Base-by-base conservation (phyloP, 768 basidiomycete genomes). In the Gelatoporia subvermispora region DNA sequence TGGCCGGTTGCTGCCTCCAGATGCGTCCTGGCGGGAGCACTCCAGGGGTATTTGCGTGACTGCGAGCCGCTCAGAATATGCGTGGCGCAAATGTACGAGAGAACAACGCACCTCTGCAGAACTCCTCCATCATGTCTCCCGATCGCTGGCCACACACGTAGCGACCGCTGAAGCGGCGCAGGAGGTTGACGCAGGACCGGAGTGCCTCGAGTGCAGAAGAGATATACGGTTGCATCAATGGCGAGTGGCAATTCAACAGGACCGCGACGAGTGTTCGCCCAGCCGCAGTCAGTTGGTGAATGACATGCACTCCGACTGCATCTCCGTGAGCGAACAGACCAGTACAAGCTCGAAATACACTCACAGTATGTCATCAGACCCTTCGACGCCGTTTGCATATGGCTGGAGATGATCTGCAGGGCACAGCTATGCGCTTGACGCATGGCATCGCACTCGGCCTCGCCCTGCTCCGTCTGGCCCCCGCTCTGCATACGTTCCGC, bases 301-400 rank as follows among this genome's bases (percentile, higher is more conserved):
- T 95, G 51, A 94, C 92, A 64, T 94, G 92, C 1, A 95, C 92
- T 2, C 93, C 93, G 65, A 93, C 91, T 93, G 60, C 3, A 51
- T 56, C 40, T 48, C 44, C 50, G 45, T 39, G 5, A 21, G 20
- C 20, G 18, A 3, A 25, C 47, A 24, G n/a, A 13, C 31, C 2
- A 21, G 3, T 45, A 52, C 46, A 35, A 28, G 43, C 50, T 22
- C 58, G n/a, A 40, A 44, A 49, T 38, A 55, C 34, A 76, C 90
- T 69, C 58, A 93, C 90, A 95, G 59, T 93, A 96, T 4, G 93
- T 94, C 92, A 96, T 94, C 58, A 94, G 57, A 51, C 92, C 82
- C 71, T 87, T 86, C 69, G 85, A 82, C 20, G 91, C 92, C 48
- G 93, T 81, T 53, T 90, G 82, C 53, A 92, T 72, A 65, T 94